Base-by-base conservation (phyloP, 2,329 filamentous ascomycete species). In the Lasiodiplodia theobromae region DNA sequence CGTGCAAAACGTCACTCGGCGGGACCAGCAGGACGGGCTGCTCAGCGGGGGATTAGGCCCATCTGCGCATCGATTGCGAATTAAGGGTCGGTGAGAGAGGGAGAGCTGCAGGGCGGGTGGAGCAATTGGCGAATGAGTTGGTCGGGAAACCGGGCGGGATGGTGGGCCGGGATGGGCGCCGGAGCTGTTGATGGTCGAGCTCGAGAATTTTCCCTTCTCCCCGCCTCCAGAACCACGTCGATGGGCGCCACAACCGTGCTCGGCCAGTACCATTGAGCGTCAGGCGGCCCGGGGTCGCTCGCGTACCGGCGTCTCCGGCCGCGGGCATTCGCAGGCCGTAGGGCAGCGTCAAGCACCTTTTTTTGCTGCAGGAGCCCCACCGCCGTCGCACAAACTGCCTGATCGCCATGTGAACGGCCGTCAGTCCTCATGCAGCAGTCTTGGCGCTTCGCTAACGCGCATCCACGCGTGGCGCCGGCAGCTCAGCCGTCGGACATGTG, bases 161-260 rank as follows among this genome's bases (percentile, higher is more conserved):
- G 23, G 60, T 64, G 60, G 60, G 44, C 57, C 44, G 16, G 58
- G 58, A 63, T 63, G 58, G 58, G 38, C 56, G 56, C 57, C 49
- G 40, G 56, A 60, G 14, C 25, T 16, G 58, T 28, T 51, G 28
- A 63, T 37, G 40, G 58, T 21, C 58, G 18, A 49, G 58, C 58
- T 63, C 58, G 58, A 63, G 58, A 63, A 63, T 63, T 63, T 51
- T 63, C 58, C 49, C 58, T 51, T 63, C 58, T 63, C 58, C 40
- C 58, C 58, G 58, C 58, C 40, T 34, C 58, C 58, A 63, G 58
- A 34, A 63, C 58, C 58, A 51, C 58, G 44, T 34, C 58, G 23
- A 21, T 21, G 58, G 58, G 58, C 40, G 44, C 58, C 40, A 34
- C 58, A 49, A 18, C 40, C 58, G 57, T 38, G 40, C 18, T 23